Evolutionary conservation across 2,329 filamentous ascomycete genomes (phyloP).

Genomic region (Leptosphaerulina australis): DNA sequence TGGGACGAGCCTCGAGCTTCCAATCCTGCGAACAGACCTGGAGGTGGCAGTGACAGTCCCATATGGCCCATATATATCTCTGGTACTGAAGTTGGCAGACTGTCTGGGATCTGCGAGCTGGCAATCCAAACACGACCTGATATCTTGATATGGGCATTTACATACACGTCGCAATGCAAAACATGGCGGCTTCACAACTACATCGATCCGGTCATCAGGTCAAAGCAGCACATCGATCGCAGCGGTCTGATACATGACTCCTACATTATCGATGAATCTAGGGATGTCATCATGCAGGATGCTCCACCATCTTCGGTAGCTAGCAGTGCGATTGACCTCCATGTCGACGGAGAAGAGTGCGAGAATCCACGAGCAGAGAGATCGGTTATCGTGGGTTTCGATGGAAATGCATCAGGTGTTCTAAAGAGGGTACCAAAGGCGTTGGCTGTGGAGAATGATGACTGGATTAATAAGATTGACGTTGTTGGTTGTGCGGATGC

Average conservation of each 20-base stretch:
- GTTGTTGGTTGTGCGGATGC: constrained; percentile 33
- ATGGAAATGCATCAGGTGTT: constrained; percentile 27
- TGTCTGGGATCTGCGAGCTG: constrained; percentile 58
- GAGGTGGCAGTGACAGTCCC: constrained; percentile 13
- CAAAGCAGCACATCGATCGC: constrained; percentile 26
- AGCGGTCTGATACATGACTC: constrained; percentile 36
- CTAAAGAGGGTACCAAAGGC: constrained; percentile 27
- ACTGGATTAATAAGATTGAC: constrained; percentile 36
- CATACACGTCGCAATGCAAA: constrained; percentile 51
- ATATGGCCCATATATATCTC: constrained; percentile 58
- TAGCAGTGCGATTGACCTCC: background rate
- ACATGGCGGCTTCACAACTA: constrained; percentile 55
- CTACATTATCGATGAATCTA: constrained; percentile 11
- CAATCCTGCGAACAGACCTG: constrained; percentile 1
- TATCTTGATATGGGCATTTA: constrained; percentile 61
- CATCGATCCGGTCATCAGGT: constrained; percentile 9
- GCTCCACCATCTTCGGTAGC: background rate
- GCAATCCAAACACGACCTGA: constrained; percentile 54
- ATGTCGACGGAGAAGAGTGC: constrained; percentile 1
- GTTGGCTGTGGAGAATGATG: constrained; percentile 40
- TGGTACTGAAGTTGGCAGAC: constrained; percentile 57
- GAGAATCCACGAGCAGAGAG: constrained; percentile 8
- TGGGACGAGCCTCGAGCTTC: constrained; percentile 25
- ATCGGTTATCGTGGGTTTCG: constrained; percentile 22
- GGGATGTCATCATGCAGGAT: constrained; percentile 25